These are phyloP conservation scores for Ormosia emarginata DNA, from an alignment of 306 rosid genomes.

Conservation along the genomic window DNA sequence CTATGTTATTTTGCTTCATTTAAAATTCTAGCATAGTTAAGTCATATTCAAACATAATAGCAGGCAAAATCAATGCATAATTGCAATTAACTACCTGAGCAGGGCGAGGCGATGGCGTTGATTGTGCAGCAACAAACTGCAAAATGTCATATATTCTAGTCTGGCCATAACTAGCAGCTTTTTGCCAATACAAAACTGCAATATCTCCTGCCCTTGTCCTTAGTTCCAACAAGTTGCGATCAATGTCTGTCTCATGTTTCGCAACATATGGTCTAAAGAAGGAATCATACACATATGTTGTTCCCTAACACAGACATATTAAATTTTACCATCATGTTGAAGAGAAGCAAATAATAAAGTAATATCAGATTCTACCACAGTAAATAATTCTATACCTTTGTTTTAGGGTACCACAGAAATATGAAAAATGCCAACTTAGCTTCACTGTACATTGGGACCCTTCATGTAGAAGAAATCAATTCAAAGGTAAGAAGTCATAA, in stretches of 20 bases:
- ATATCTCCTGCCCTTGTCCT: conserved; percentile 81
- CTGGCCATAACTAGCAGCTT: conserved; percentile 84
- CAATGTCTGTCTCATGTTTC: conserved; percentile 89
- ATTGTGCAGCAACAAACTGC: conserved; percentile 80
- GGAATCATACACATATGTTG: conserved; percentile 84
- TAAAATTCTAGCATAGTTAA: neutral
- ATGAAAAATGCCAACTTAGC: conserved; percentile 88
- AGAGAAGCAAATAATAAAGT: conserved; percentile 1
- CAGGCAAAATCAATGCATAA: neutral
- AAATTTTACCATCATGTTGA: neutral
- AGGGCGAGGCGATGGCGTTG: conserved; percentile 72
- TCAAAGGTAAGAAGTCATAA: neutral
- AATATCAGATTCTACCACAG: conserved; percentile 11
- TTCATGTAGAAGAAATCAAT: conserved; percentile 34
- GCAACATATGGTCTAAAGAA: conserved; percentile 92
- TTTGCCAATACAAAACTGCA: conserved; percentile 72
- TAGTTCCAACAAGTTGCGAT: conserved; percentile 78
- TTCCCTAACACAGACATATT: conserved; percentile 55
- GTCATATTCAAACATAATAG: neutral
- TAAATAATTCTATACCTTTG: conserved; percentile 53
- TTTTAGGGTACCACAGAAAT: conserved; percentile 94
- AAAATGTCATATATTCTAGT: conserved; percentile 79
- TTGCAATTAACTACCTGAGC: conserved; percentile 57
- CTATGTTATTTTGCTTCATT: neutral
- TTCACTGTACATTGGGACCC: conserved; percentile 99